Base-by-base conservation (phyloP, 306 rosid genomes). In the Rosa rugosa region DNA sequence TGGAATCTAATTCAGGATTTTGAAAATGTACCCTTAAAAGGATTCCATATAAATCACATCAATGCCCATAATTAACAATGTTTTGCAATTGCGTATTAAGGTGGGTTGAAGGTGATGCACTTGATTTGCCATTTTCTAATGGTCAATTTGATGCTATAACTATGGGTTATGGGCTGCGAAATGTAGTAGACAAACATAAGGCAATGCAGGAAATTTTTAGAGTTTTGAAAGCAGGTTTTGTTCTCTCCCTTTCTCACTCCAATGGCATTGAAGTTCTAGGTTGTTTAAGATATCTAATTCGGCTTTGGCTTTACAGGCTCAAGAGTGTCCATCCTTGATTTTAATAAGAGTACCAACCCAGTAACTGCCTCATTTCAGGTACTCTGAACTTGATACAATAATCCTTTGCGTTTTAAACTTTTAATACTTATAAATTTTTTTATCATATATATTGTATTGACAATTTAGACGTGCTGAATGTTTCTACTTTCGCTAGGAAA, bases 71-170 rank as follows among this genome's bases (percentile, higher is more conserved):
- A 59, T 69, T 40, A 12, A 62, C 79, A 63, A 68, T 67, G 10
- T 8, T 62, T 9, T 77, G 83, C 80, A 72, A 70, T 86, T 85
- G 78, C 66, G 12, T 75, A 18, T 46, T 83, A 89, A 47, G 99
- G 87, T 91, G 99, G 99, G 80, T 96, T 69, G 92, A 96, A 89
- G 97, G 98, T 67, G 96, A 96, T 84, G 98, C 99, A 42, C 91
- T 93, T 80, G 83, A 90, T 75, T 89, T 96, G 87, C 98, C 97
- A 65, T 96, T 86, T 75, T 23, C 86, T 71, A 96, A 90, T 82
- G 88, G 86, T 65, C 84, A 68, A 53, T 90, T 96, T 80, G 98
- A 93, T 89, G 99, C 90, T 81, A 77, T 96, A 78, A 89, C 97
- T 49, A 90, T 93, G 94, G 98, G 94, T 56, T 96, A 90, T 81